Evolutionary conservation across 148 eudicot species (phyloP).

Genomic region (Diospyros kaki): DNA sequence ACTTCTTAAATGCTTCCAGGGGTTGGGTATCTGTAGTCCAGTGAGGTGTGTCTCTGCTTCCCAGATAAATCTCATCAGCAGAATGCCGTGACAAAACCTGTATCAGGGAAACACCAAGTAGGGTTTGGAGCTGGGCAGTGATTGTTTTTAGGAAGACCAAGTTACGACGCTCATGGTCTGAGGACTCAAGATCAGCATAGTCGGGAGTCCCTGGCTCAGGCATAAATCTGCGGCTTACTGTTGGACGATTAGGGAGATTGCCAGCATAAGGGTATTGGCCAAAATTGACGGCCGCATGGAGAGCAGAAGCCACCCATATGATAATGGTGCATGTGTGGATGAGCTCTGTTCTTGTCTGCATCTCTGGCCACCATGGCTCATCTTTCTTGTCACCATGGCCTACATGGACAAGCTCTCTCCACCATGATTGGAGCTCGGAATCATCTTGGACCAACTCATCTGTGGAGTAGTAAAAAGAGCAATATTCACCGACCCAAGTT

Average conservation of each 20-base stretch:
- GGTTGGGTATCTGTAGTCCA: slow-evolving; percentile 24
- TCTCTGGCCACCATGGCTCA: slow-evolving; percentile 40
- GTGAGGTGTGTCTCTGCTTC: slow-evolving; percentile 23
- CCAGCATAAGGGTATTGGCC: slow-evolving; percentile 39
- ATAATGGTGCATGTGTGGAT: slow-evolving; percentile 26
- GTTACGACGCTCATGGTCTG: slow-evolving; percentile 15
- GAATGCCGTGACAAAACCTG: slow-evolving; percentile 37
- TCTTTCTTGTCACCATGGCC: slow-evolving; percentile 26
- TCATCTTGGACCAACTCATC: neutral
- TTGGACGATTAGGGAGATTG: slow-evolving; percentile 35
- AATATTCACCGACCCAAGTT: slow-evolving; percentile 2
- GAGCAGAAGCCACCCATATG: slow-evolving; percentile 34
- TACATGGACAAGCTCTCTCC: no score
- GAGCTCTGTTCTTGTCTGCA: slow-evolving; percentile 22
- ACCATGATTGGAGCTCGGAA: neutral
- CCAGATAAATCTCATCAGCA: slow-evolving; percentile 33
- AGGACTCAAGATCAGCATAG: slow-evolving; percentile 19
- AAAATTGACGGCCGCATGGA: slow-evolving; percentile 37
- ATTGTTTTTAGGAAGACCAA: slow-evolving; percentile 24
- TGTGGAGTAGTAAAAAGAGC: slow-evolving; percentile 1
- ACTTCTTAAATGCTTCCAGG: slow-evolving; percentile 20
- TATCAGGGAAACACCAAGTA: slow-evolving; percentile 22
- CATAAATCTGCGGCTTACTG: slow-evolving; percentile 27
- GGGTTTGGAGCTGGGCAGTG: slow-evolving; percentile 22
- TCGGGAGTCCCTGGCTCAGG: slow-evolving; percentile 27